Evolutionary conservation across 2,329 filamentous ascomycete genomes (phyloP), one percentile per base, ranked within the genome.

Genomic region (Elsinoe necatrix): DNA sequence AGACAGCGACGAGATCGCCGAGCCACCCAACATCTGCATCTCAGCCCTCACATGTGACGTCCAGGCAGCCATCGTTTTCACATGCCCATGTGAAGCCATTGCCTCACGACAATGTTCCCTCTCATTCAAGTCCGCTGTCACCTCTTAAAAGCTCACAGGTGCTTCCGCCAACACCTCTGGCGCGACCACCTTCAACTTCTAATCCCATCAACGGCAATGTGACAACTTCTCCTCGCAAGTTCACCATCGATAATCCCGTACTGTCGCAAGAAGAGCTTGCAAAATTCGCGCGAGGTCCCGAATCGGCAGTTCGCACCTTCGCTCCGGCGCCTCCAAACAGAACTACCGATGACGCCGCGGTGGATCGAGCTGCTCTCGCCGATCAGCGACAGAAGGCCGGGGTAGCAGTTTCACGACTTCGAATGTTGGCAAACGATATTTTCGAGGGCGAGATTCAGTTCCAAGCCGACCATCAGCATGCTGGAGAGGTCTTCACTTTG

Each of bases 311-410:
- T 12, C 39, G 39, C 11, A 34, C 21, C 14, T 45, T 23, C 18
- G 52, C 35, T 16, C 21, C 25, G 6, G n/a, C 21, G 20, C 27
- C 16, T 8, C 14, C 16, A 14, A 37, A n/a, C 14, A 34, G 23
- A n/a, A 21, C 14, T 2, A 25, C 18, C 37, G 25, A 35, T n/a
- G 34, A 41, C 9, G 18, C 20, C 14, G 8, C 25, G 16, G 34
- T 31, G 11, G 35, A 50, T 8, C n/a, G 34, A 21, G 14, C 45
- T 20, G 60, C 56, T 25, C 50, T 37, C 21, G 75, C 89, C 1
- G 89, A 95, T 65, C 88, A 95, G 69, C 85, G 86, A 52, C 85
- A 95, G 63, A 84, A 90, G 65, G 87, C 86, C 3, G 85, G 95
- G 63, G 78, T 82, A 9, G 86, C 88, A 42, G 77, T 91, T 45